Evolutionary conservation across 2,329 filamentous ascomycete species (phyloP).

Genomic region (Thielaviopsis euricoi): DNA sequence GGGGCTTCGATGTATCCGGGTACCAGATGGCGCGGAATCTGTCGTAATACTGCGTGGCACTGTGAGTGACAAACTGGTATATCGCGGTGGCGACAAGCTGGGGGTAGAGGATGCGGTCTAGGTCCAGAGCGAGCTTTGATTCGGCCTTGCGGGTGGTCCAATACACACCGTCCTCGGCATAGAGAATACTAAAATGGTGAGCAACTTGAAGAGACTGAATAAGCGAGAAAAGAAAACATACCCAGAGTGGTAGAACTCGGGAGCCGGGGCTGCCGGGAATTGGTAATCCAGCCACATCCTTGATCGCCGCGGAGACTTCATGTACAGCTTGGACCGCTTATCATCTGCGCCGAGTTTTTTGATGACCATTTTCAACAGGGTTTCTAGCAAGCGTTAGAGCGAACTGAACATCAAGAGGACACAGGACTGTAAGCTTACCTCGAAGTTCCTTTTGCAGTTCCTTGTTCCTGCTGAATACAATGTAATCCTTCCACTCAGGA

Average conservation of each 20-base stretch:
- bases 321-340: conserved; percentile 9
- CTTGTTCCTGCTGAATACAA: conserved; percentile 38
- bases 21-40: conserved; percentile 9
- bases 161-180: conserved; percentile 7
- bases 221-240: background rate
- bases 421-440: conserved; percentile 14
- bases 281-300: conserved; percentile 9
- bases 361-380: conserved; percentile 5
- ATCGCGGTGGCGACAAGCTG: conserved; percentile 8
- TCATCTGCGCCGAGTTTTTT: conserved; percentile 8
- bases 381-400: conserved; percentile 2
- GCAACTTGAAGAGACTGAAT: background rate
- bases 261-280: conserved; percentile 6
- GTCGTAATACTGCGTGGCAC: background rate
- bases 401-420: background rate
- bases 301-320: conserved; percentile 4
- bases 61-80: background rate
- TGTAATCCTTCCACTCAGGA: conserved; percentile 46
- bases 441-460: conserved; percentile 30
- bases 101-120: conserved; percentile 10
- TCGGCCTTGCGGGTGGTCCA: conserved; percentile 7
- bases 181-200: conserved; percentile 4
- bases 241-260: conserved; percentile 9
- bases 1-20: conserved; percentile 2
- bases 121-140: conserved; percentile 6